Base-by-base conservation (phyloP, 306 rosid species). In the Hippophae tibetana region DNA sequence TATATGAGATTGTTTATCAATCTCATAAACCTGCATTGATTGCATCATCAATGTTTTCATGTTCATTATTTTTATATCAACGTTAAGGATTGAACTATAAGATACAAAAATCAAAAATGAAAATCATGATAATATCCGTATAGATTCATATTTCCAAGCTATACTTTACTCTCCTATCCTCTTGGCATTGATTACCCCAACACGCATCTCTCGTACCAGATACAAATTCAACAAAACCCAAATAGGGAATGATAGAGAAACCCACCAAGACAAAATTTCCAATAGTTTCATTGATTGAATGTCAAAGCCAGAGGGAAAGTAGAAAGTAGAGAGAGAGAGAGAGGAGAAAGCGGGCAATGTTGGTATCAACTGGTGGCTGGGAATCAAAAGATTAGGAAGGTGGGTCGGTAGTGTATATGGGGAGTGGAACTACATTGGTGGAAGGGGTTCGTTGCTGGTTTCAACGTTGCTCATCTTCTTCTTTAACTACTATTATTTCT, bases 371-470 rank as follows among this genome's bases (percentile, higher is more conserved):
- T 71, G 83, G 76, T 71, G 83, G 76, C 71, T 77, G 56, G 42
- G 51, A 72, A 58, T 66, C 81, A 26, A 76, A 64, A 48, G 25
- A 55, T 43, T 48, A 60, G 64, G 47, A 44, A 59, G 40, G 13
- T 49, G 42, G 48, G 26, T 6, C 5, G 42, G 57, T 40, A 5
- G 45, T 14, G 63, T 72, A 63, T 67, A 81, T 81, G 87, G 83
- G 84, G 72, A 72, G 75, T 72, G 87, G 84, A 72, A 68, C 64
- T 9, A 66, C 84, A 27, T 74, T 81, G 66, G 84, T 78, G 81
- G 87, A 81, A 63, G 79, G 75, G 52, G 79, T 78, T 75, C 84
- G 84, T 78, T 81, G 87, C 69, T 75, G 81, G 84, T 78, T 81
- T 61, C 81, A 75, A 65, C 84, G 84, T 50, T 79, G 77, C 63